Base-by-base conservation (phyloP, 1,284 basidiomycete genomes). In the Butyriboletus appendiculatus region DNA sequence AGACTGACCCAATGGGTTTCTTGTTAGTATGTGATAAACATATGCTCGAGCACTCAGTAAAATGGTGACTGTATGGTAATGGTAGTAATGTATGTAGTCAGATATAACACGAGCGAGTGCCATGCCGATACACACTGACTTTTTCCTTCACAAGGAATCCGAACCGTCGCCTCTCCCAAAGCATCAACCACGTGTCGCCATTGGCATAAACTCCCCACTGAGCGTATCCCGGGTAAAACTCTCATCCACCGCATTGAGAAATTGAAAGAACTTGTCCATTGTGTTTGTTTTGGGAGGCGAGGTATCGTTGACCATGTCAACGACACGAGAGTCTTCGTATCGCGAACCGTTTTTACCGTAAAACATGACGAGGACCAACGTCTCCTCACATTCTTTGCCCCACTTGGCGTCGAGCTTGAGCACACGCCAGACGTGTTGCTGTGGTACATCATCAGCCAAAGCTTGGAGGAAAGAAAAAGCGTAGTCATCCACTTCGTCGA, bases 311-410 rank as follows among this genome's bases (percentile, higher is more conserved):
- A 83, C 68, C 70, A 84, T 76, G 24, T 73, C 75, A 15, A 79
- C 62, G 20, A 85, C 79, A 22, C 75, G 71, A 38, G 73, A 58
- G 59, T 88, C 80, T 63, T 79, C 75, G 48, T 66, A 72, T 43
- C 78, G 75, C 28, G 66, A 67, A 8, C 85, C 85, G 11, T 76
- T 68, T 33, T 77, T 75, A 3, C 87, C 88, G 60, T 89, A 89
- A 51, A 80, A 65, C 20, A 64, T 62, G 42, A 84, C 67, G 33
- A 88, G 75, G 9, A 56, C 53, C 45, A 84, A 65, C 8, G 78
- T 81, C 59, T 84, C 83, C 16, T 72, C 68, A 63, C 81, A 81
- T 24, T 77, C 75, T 15, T 73, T 65, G 4, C 74, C 75, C 74
- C 78, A 83, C 34, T 68, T 62, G 24, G 60, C 41, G 53, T 78